Evolutionary conservation across 78 protist species (phyloP).

Genomic region (Protostelium mycophagum): DNA sequence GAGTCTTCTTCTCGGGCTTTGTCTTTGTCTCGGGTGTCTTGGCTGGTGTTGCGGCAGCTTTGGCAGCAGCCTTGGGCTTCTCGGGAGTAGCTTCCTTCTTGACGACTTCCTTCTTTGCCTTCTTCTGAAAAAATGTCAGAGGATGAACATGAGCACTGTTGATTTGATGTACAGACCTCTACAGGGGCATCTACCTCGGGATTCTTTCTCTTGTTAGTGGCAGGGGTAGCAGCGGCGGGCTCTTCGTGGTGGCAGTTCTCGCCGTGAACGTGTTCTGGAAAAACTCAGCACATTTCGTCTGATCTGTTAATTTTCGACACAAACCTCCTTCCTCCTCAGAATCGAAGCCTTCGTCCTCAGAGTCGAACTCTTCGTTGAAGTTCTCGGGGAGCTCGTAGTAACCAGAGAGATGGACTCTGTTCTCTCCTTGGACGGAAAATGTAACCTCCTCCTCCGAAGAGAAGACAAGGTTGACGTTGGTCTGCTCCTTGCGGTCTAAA

Average conservation of each 20-base stretch:
- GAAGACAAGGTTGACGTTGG: conserved; percentile 17
- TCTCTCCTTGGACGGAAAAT: conserved; percentile 23
- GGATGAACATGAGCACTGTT: too few species aligned
- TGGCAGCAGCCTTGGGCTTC: not conserved
- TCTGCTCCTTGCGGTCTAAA: not conserved
- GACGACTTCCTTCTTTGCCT: not conserved
- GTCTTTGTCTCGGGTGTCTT: conserved; percentile 14
- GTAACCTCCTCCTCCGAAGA: conserved; percentile 32
- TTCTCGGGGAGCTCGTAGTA: conserved; percentile 30
- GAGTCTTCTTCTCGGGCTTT: not conserved
- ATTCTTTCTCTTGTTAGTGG: not conserved
- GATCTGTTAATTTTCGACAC: not conserved
- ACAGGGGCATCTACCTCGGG: not conserved
- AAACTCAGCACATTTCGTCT: not conserved
- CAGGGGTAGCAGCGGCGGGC: not conserved
- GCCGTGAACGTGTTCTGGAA: not conserved
- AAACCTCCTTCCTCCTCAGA: conserved; percentile 13
- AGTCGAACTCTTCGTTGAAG: conserved; percentile 14
- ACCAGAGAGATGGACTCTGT: conserved; percentile 42
- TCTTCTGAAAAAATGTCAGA: conserved; percentile 26
- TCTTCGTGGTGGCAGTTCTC: not conserved
- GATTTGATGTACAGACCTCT: not conserved
- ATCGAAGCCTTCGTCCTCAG: conserved; percentile 8
- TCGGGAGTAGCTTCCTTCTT: not conserved
- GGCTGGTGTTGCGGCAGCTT: not conserved